phyloP scores from a whole-genome alignment of 805 yeast genomes.

The Sugiyamaella marilandica region DNA sequence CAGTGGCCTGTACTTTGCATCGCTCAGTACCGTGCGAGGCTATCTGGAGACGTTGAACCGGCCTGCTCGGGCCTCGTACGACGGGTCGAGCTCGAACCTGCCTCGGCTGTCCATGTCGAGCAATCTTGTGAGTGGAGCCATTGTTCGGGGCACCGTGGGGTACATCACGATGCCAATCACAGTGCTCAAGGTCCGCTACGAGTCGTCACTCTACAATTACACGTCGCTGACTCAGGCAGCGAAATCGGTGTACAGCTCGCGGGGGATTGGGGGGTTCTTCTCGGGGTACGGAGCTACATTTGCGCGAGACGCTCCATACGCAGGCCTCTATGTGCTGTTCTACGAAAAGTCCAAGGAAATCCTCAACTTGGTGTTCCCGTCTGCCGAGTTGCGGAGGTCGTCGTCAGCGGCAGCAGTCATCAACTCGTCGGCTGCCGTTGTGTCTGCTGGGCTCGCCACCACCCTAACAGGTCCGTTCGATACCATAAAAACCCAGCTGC shows the following conservation, averaged over 20 bases:
- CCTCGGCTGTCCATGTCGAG: slow-evolving; percentile 69
- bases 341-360: slow-evolving; percentile 69
- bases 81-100: slow-evolving; percentile 29
- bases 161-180: slow-evolving; percentile 92
- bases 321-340: slow-evolving; percentile 83
- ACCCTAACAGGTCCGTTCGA: slow-evolving; percentile 92
- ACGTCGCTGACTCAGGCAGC: slow-evolving; percentile 58
- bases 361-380: slow-evolving; percentile 42
- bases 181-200: slow-evolving; percentile 81
- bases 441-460: slow-evolving; percentile 77
- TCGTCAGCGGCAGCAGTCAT: slow-evolving; percentile 48
- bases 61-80: slow-evolving; percentile 9
- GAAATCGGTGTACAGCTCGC: slow-evolving; percentile 46
- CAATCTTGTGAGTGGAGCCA: slow-evolving; percentile 71
- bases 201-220: slow-evolving; percentile 72
- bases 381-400: slow-evolving; percentile 15
- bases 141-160: slow-evolving; percentile 79
- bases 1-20: slow-evolving; percentile 76
- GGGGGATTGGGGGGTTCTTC: slow-evolving; percentile 68
- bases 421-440: slow-evolving; percentile 70
- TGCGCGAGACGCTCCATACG: slow-evolving; percentile 91
- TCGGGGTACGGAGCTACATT: slow-evolving; percentile 84
- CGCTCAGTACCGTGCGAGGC: slow-evolving; percentile 57
- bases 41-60: slow-evolving; percentile 35
- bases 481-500: slow-evolving; percentile 88